These are phyloP conservation scores for Linum lewisii DNA, from an alignment of 345 rosid species.

Conservation along the genomic window DNA sequence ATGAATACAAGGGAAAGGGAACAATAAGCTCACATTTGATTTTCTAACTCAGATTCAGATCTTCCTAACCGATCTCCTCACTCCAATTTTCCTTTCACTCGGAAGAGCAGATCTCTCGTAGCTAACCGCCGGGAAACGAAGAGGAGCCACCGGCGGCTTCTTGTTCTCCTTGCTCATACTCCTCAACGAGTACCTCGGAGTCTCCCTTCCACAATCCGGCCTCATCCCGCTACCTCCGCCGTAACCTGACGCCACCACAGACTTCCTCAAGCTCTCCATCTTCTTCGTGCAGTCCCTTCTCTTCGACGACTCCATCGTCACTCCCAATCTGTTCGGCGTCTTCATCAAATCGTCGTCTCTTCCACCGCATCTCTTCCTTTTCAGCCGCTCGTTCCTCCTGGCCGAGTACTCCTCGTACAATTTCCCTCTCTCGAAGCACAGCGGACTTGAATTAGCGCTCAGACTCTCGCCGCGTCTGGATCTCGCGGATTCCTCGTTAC, in stretches of 20 bases:
- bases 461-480: conserved; percentile 5
- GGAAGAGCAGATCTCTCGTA: conserved; percentile 19
- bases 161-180: conserved; percentile 38
- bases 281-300: conserved; percentile 40
- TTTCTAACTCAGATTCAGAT: conserved; percentile 14
- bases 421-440: conserved; percentile 67
- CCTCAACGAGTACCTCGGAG: conserved; percentile 29
- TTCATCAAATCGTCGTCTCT: conserved; percentile 14
- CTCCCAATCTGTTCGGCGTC: conserved; percentile 47
- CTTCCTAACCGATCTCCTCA: conserved; percentile 21
- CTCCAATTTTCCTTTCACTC: conserved; percentile 17
- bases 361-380: conserved; percentile 39
- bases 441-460: conserved; percentile 23
- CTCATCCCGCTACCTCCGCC: conserved; percentile 10
- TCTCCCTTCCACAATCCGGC: conserved; percentile 24
- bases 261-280: conserved; percentile 43
- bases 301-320: conserved; percentile 44
- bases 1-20: too few relatives aligned
- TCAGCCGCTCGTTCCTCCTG: conserved; percentile 73
- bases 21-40: too few relatives aligned
- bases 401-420: conserved; percentile 77
- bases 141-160: conserved; percentile 27
- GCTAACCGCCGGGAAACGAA: conserved; percentile 26
- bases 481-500: conserved; percentile 17
- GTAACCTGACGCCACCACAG: conserved; percentile 35